Base-by-base conservation (phyloP, 1,139 yeast genomes). In the Pichia terricola region DNA sequence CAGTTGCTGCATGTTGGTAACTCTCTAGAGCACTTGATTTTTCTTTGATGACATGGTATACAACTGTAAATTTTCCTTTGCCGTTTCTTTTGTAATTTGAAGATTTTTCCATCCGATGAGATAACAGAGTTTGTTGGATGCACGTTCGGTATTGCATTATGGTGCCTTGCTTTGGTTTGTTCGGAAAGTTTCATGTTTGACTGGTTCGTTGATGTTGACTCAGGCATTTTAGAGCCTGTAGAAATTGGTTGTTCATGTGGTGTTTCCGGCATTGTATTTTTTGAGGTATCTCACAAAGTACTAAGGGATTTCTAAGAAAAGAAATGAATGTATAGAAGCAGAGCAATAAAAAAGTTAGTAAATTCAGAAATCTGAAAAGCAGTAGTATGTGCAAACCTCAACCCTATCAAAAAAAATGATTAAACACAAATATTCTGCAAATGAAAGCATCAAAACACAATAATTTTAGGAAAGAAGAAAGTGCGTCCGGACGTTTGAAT, bases 11-110 rank as follows among this genome's bases (percentile, higher is more conserved):
- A 77, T n/a, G 50, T 48, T 7, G 57, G 57, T 4, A 38, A 40
- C 32, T 65, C 72, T 46, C 82, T 62, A 2, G 77, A 70, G 54
- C 83, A 77, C 55, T 75, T 75, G 52, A 77, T 75, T 58, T 77
- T 77, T 46, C 79, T 69, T 44, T 77, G 75, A 56, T 77, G 83
- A 50, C 83, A 77, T 38, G 78, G 71, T 11, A 77, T 75, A 60
- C 83, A 77, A 47, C 76, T 69, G 41, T 73, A 63, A 40, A 77
- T 75, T 53, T 70, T 69, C 44, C 83, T 59, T 56, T 77, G 83
- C 48, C 83, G 69, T 4, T 77, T 66, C 47, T 73, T 75, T 51
- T 77, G 83, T 7, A 76, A 73, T 57, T 77, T 77, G 66, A 73
- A 70, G 9, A 52, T 50, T 38, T 52, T 49, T 5, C 81, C 79